phyloP scores from a whole-genome alignment of 345 rosid genomes.

The Citrus unshiu region DNA sequence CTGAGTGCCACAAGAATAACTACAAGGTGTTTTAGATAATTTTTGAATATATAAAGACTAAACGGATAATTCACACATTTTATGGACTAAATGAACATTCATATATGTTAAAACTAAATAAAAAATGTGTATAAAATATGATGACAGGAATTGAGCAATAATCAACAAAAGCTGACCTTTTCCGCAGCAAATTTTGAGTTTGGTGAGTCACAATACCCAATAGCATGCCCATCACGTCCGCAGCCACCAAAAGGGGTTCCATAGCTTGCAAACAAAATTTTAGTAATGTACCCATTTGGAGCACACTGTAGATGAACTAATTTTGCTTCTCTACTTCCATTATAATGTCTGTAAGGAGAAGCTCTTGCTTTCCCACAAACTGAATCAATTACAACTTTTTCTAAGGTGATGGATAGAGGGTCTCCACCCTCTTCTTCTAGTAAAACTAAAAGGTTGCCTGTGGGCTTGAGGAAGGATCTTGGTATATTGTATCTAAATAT shows the following conservation, averaged over 20 bases:
- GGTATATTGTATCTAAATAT: conserved; percentile 11
- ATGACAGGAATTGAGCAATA: too few relatives aligned
- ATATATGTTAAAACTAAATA: too few relatives aligned
- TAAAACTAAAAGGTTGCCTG: background rate
- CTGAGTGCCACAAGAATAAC: too few relatives aligned
- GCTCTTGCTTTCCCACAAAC: conserved; percentile 5
- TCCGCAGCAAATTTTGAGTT: background rate
- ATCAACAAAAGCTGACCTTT: conserved; percentile 4
- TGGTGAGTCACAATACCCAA: background rate
- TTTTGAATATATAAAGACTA: too few relatives aligned
- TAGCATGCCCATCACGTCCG: background rate
- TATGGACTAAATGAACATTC: too few relatives aligned
- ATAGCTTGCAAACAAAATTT: conserved; percentile 6
- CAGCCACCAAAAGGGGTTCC: conserved; percentile 10
- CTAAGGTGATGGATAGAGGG: background rate
- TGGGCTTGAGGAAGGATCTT: conserved; percentile 8
- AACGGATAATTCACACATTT: too few relatives aligned
- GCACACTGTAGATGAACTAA: background rate
- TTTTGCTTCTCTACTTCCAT: background rate
- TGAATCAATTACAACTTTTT: background rate
- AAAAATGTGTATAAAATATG: too few relatives aligned
- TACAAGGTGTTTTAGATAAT: too few relatives aligned
- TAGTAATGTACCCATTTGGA: background rate
- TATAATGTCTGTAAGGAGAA: background rate
- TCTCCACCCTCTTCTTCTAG: conserved; percentile 11